Evolutionary conservation across 2,329 filamentous ascomycete species (phyloP).

Genomic region (Sarocladiaceae sp.): DNA sequence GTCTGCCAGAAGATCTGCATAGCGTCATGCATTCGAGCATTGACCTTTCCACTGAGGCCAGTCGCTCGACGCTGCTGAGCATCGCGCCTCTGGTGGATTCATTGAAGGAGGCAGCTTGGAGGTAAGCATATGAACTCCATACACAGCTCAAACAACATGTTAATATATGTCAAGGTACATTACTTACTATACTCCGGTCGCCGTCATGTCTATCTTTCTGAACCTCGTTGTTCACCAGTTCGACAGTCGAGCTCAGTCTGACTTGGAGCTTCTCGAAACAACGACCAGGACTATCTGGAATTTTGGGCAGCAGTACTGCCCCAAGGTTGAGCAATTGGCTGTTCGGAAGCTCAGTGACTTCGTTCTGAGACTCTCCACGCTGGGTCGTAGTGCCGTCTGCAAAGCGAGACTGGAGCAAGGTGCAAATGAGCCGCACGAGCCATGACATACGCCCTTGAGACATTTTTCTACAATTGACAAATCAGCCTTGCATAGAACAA

Average conservation of each 20-base stretch:
- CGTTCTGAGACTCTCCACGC: no score
- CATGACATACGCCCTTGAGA: no score
- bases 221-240: conserved; percentile 12
- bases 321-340: background rate
- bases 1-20: conserved; percentile 28
- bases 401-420: no score
- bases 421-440: no score
- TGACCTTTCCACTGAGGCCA: conserved; percentile 49
- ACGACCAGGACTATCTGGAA: no score
- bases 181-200: conserved; percentile 9
- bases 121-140: no score
- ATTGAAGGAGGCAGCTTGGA: background rate
- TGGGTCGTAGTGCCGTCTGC: no score
- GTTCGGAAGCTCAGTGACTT: background rate
- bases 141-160: no score
- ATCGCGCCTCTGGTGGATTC: background rate
- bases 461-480: no score
- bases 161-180: conserved; percentile 12
- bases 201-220: conserved; percentile 14
- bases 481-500: no score
- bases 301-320: no score
- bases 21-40: conserved; percentile 46
- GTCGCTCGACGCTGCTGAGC: conserved; percentile 43
- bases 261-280: conserved; percentile 20
- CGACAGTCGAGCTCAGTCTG: conserved; percentile 4